Evolutionary conservation across 768 basidiomycete species (phyloP).

Genomic region (Suillus placidus): DNA sequence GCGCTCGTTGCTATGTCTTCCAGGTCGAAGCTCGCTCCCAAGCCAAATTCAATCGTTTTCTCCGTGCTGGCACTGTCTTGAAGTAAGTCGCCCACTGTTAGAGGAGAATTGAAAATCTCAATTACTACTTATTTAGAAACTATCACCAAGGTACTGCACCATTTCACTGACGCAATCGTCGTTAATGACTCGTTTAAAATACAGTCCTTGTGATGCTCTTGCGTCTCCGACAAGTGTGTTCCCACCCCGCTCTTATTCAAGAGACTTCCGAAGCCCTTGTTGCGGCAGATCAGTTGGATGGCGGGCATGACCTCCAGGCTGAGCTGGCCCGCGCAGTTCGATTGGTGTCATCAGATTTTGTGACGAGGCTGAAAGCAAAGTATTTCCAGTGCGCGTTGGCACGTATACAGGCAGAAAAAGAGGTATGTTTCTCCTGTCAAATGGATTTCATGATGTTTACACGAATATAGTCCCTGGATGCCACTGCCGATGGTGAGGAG

Average conservation of each 20-base stretch:
- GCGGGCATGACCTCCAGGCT: conserved; percentile 34
- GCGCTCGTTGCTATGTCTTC: neutral
- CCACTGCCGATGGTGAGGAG: conserved; percentile 52
- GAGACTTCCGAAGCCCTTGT: conserved; percentile 53
- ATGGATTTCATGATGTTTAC: neutral
- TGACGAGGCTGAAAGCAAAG: conserved; percentile 48
- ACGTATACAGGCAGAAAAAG: conserved; percentile 56
- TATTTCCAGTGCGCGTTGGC: conserved; percentile 44
- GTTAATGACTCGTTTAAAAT: neutral
- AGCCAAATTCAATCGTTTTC: conserved; percentile 64
- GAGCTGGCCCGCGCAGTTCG: conserved; percentile 50
- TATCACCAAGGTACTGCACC: conserved; percentile 56
- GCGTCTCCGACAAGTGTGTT: conserved; percentile 67
- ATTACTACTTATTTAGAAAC: conserved; percentile 39
- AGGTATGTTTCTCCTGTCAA: conserved; percentile 35
- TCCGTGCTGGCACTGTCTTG: conserved; percentile 65
- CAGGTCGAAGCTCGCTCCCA: conserved; percentile 58
- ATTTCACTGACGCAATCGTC: neutral
- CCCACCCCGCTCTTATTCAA: conserved; percentile 68
- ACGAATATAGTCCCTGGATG: conserved; percentile 44
- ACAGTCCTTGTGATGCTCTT: conserved; percentile 49
- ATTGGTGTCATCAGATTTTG: conserved; percentile 51
- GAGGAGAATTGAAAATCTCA: neutral
- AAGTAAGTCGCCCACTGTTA: conserved; percentile 43
- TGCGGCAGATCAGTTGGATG: conserved; percentile 39